These are phyloP conservation scores for Podospora sp. DNA, from an alignment of 495 filamentous ascomycete species.

Conservation along the genomic window DNA sequence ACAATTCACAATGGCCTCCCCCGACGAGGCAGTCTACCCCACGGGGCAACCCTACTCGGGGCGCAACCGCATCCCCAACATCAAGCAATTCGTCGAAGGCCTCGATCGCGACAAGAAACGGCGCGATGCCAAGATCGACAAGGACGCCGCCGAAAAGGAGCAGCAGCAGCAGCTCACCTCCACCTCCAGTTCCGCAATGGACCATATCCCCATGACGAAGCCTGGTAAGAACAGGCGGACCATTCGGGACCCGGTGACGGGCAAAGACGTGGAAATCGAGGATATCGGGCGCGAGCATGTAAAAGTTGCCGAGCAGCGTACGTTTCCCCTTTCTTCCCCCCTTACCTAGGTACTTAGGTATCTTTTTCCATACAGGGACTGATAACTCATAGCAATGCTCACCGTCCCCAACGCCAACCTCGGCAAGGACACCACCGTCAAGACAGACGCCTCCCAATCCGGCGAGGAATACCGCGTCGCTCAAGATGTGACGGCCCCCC, in stretches of 20 bases:
- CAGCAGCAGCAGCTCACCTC: conserved; percentile 29
- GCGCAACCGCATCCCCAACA: conserved; percentile 78
- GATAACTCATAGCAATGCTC: conserved; percentile 49
- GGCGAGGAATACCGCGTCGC: conserved; percentile 75
- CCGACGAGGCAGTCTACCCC: conserved; percentile 31
- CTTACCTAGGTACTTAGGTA: too few species aligned
- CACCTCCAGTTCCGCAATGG: conserved; percentile 37
- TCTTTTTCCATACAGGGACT: too few species aligned
- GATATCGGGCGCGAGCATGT: conserved; percentile 73
- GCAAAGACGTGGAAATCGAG: conserved; percentile 82
- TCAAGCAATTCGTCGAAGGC: conserved; percentile 77
- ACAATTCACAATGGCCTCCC: conserved; percentile 18
- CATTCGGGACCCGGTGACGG: conserved; percentile 87
- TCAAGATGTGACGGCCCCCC: conserved; percentile 89
- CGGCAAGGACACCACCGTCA: conserved; percentile 66
- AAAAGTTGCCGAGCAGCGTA: conserved; percentile 69
- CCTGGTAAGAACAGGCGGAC: conserved; percentile 56
- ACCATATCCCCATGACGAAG: conserved; percentile 48
- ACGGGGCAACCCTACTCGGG: conserved; percentile 62
- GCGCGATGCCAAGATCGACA: conserved; percentile 68
- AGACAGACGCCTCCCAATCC: conserved; percentile 59
- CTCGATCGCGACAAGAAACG: conserved; percentile 78
- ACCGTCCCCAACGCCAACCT: conserved; percentile 91
- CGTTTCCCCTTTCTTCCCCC: conserved; percentile 53
- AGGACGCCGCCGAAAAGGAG: conserved; percentile 39